Evolutionary conservation across 305 asterid species (phyloP), one percentile per base, ranked within the genome.

Genomic region (Salvia sclarea): DNA sequence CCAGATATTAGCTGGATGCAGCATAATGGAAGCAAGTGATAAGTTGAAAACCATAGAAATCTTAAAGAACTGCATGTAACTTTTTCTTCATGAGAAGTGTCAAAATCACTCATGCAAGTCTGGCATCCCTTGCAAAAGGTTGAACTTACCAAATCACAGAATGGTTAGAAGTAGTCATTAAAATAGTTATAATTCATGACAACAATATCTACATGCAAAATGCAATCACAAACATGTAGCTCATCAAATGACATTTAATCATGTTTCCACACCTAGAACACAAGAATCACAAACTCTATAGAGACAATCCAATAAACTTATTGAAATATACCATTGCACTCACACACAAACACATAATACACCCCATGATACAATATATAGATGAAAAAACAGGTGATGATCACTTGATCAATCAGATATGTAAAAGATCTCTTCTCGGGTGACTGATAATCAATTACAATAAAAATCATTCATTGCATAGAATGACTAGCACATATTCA

Each of bases 241-340:
- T 40, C 52, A 50, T 22, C 57, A 45, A 21, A 66, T 43, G 53
- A 45, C 48, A 30, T 50, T 38, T 11, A 35, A 53, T 37, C 35
- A n/a, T 11, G 24, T 43, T 58, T 22, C 44, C 48, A 24, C 69
- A 70, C 55, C 64, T 65, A 33, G 13, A 49, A 60, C 55, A 50
- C 56, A 13, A 50, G 30, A 53, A 37, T 31, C 17, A 9, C 65
- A 28, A 17, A 37, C 17, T 53, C 59, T 61, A 53, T 17, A 31
- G 31, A 63, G 44, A 30, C 20, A 8, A 12, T 8, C 6, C 52
- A n/a, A 14, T 8, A 53, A 48, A 61, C 37, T 12, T 61, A 54
- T 33, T 54, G 13, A 64, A 62, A 9, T 56, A 74, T 13, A 76
- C 22, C 22, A 35, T 10, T 18, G 54, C 25, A 47, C n/a, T n/a